Evolutionary conservation across 768 basidiomycete species (phyloP).

Genomic region (Chlorophyllum brunneum): DNA sequence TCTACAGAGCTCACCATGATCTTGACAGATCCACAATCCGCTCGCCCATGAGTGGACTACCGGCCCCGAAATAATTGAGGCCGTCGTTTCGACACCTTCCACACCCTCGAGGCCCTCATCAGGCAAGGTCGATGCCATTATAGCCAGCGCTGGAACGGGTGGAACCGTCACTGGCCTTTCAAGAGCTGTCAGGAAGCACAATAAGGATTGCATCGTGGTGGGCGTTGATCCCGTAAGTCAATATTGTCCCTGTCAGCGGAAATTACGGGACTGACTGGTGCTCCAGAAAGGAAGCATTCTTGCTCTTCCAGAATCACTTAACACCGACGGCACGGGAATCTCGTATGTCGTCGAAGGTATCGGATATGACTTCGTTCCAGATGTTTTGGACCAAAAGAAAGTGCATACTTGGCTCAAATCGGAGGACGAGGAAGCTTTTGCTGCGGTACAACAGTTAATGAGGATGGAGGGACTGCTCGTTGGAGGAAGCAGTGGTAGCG

Average conservation of each 20-base stretch:
- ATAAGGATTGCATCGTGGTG: constrained; percentile 69
- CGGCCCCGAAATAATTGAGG: constrained; percentile 87
- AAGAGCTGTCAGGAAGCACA: constrained; percentile 79
- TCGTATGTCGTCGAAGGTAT: constrained; percentile 92
- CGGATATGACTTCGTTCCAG: constrained; percentile 90
- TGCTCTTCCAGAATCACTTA: constrained; percentile 65
- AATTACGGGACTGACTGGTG: not conserved
- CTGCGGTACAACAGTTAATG: constrained; percentile 72
- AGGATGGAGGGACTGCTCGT: constrained; percentile 84
- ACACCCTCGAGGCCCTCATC: constrained; percentile 56
- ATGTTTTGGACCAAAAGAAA: constrained; percentile 59
- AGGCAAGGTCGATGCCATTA: constrained; percentile 72
- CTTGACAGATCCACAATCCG: constrained; percentile 69
- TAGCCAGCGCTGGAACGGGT: constrained; percentile 91
- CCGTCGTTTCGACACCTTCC: constrained; percentile 63
- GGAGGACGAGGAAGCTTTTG: constrained; percentile 75
- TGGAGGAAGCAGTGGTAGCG: constrained; percentile 91
- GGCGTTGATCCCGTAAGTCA: constrained; percentile 82
- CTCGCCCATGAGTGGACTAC: constrained; percentile 89
- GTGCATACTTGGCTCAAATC: constrained; percentile 88
- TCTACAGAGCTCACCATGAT: constrained; percentile 13
- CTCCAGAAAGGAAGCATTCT: constrained; percentile 85
- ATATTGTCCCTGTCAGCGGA: not conserved
- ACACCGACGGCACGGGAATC: constrained; percentile 43
- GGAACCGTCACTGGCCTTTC: constrained; percentile 91